Percentiles rank a stretch among this genome's conserved stretches.
Evolutionary conservation across 768 basidiomycete genomes (phyloP).

Genomic region (Suillus spraguei): DNA sequence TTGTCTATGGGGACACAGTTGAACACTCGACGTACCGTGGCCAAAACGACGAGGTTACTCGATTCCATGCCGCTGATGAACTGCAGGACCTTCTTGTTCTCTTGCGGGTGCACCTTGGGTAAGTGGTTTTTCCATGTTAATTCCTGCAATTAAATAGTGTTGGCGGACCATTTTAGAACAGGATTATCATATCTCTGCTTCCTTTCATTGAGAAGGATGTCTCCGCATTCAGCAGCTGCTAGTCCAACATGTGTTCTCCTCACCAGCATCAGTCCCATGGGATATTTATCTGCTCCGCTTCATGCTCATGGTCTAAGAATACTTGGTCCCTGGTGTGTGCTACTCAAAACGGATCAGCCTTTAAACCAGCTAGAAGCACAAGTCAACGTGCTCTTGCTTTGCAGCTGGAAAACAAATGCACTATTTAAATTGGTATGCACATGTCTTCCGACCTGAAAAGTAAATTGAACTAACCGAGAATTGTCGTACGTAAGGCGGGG

Average conservation of each 20-base stretch:
- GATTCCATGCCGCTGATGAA: neutral
- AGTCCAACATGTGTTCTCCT: neutral
- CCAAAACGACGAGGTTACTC: neutral
- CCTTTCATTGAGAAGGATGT: slow-evolving; percentile 1
- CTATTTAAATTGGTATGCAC: neutral
- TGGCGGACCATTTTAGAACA: neutral
- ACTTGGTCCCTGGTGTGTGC: neutral
- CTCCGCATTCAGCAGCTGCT: neutral
- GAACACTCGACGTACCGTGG: neutral
- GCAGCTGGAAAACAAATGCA: neutral
- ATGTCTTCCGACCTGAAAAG: neutral
- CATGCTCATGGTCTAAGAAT: neutral
- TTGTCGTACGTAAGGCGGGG: neutral
- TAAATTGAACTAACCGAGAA: neutral
- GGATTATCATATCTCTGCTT: neutral
- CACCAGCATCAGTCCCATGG: neutral
- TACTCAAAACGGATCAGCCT: neutral
- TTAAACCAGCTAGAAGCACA: neutral
- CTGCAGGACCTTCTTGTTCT: neutral
- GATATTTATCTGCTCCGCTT: neutral
- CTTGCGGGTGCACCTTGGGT: neutral
- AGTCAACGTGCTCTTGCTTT: neutral
- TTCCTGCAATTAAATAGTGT: neutral
- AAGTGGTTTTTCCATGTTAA: neutral
- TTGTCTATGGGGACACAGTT: neutral